These are phyloP conservation scores for Castanea mollissima DNA, from an alignment of 306 rosid genomes.

Conservation along the genomic window DNA sequence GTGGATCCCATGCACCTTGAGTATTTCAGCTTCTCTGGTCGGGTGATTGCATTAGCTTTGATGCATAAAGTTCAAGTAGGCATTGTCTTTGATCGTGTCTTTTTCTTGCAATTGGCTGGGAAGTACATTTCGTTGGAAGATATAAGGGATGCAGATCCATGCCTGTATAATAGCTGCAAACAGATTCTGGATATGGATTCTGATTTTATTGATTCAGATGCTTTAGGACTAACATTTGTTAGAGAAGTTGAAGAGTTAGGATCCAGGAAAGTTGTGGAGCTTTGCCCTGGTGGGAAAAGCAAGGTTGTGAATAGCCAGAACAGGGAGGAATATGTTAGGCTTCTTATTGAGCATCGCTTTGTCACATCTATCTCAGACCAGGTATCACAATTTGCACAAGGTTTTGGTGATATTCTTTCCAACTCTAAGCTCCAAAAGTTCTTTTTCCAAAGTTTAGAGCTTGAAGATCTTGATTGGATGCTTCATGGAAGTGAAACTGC, in stretches of 20 bases:
- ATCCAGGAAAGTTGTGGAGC: slow-evolving; percentile 58
- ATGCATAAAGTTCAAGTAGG: slow-evolving; percentile 97
- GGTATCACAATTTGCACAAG: slow-evolving; percentile 69
- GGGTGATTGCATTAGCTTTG: slow-evolving; percentile 86
- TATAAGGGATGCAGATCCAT: slow-evolving; percentile 77
- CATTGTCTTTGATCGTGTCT: slow-evolving; percentile 77
- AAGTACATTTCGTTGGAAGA: slow-evolving; percentile 64
- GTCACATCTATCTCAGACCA: slow-evolving; percentile 72
- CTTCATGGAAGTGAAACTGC: slow-evolving; percentile 70
- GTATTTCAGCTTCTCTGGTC: slow-evolving; percentile 81
- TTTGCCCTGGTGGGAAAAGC: slow-evolving; percentile 67
- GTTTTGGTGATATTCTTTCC: slow-evolving; percentile 80
- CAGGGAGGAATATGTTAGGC: slow-evolving; percentile 62
- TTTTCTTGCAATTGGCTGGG: slow-evolving; percentile 90
- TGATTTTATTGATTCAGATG: slow-evolving; percentile 75
- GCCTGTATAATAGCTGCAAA: slow-evolving; percentile 71
- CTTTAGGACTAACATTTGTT: slow-evolving; percentile 82
- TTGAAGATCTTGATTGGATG: slow-evolving; percentile 94
- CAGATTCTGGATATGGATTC: slow-evolving; percentile 84
- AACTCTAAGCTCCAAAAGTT: slow-evolving; percentile 28
- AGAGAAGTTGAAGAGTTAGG: slow-evolving; percentile 95
- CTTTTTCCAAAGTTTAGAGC: slow-evolving; percentile 73
- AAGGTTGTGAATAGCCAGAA: slow-evolving; percentile 66
- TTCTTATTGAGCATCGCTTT: slow-evolving; percentile 72
- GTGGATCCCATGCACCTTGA: slow-evolving; percentile 86